Evolutionary conservation across 1,139 yeast species (phyloP).

Genomic region (Nakaseomyces kungkrabaensis): DNA sequence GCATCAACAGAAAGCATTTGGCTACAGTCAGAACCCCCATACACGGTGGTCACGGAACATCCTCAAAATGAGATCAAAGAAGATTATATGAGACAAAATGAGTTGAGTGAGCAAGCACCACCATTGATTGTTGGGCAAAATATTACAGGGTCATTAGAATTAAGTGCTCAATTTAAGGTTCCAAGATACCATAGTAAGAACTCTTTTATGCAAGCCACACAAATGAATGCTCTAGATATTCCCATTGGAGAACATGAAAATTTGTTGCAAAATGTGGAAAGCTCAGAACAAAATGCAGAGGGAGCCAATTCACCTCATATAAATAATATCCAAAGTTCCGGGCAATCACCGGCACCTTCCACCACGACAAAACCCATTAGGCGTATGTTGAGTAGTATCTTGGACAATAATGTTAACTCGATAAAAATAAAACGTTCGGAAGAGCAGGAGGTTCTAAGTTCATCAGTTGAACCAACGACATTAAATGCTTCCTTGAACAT

Average conservation of each 20-base stretch:
- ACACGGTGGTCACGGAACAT: slow-evolving; percentile 24
- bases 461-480: not conserved
- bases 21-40: slow-evolving; percentile 17
- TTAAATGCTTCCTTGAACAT: slow-evolving; percentile 16
- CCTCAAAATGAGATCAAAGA: slow-evolving; percentile 19
- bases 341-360: slow-evolving; percentile 9
- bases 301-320: slow-evolving; percentile 4
- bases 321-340: not conserved
- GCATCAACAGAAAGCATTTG: not conserved
- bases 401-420: slow-evolving; percentile 9
- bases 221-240: slow-evolving; percentile 24
- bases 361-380: slow-evolving; percentile 9
- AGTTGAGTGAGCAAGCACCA: slow-evolving; percentile 21
- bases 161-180: slow-evolving; percentile 28
- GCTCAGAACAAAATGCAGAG: slow-evolving; percentile 2
- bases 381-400: slow-evolving; percentile 17
- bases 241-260: slow-evolving; percentile 16
- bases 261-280: not conserved
- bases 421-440: slow-evolving; percentile 11
- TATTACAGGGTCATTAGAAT: slow-evolving; percentile 31
- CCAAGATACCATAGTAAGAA: slow-evolving; percentile 33
- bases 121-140: slow-evolving; percentile 33
- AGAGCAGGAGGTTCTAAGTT: slow-evolving; percentile 8
- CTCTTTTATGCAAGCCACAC: slow-evolving; percentile 24
- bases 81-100: slow-evolving; percentile 17